Percentiles rank a stretch among this genome's conserved stretches.
phyloP scores from a whole-genome alignment of 2,329 filamentous ascomycete species.

The Aspergillus sp. region DNA sequence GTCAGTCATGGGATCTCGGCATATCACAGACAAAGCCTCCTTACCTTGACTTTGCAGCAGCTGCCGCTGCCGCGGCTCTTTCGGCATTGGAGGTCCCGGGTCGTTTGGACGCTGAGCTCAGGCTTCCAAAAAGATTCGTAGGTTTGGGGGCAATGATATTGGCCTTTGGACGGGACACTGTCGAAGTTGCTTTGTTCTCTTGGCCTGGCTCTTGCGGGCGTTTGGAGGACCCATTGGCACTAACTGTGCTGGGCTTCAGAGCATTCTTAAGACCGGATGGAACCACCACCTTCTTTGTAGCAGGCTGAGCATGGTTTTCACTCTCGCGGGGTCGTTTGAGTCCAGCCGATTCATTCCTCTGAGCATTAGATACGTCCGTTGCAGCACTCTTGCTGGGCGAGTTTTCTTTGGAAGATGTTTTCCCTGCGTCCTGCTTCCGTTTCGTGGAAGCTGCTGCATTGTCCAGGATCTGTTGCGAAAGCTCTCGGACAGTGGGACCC shows the following conservation, averaged over 20 bases:
- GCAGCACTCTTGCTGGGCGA: constrained; percentile 25
- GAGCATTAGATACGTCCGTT: constrained; percentile 14
- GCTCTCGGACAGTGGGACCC: constrained; percentile 54
- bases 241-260: constrained; percentile 24
- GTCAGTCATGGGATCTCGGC: constrained; percentile 14
- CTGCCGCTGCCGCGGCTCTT: constrained; percentile 38
- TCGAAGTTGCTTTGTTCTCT: constrained; percentile 32
- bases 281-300: constrained; percentile 39
- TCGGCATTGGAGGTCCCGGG: constrained; percentile 52
- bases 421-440: constrained; percentile 39
- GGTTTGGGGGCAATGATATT: constrained; percentile 43
- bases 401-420: constrained; percentile 37
- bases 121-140: constrained; percentile 46
- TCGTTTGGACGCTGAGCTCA: constrained; percentile 50
- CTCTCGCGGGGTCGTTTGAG: constrained; percentile 40
- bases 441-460: constrained; percentile 47
- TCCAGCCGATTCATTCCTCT: constrained; percentile 27
- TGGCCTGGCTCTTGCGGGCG: constrained; percentile 20
- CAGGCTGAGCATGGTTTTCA: constrained; percentile 34
- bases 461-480: constrained; percentile 55
- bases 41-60: constrained; percentile 37
- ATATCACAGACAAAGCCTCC: constrained; percentile 3
- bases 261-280: constrained; percentile 33
- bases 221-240: constrained; percentile 28
- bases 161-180: constrained; percentile 35